Evolutionary conservation across 2,329 filamentous ascomycete species (phyloP).

Genomic region (Nigrospora osmanthi): DNA sequence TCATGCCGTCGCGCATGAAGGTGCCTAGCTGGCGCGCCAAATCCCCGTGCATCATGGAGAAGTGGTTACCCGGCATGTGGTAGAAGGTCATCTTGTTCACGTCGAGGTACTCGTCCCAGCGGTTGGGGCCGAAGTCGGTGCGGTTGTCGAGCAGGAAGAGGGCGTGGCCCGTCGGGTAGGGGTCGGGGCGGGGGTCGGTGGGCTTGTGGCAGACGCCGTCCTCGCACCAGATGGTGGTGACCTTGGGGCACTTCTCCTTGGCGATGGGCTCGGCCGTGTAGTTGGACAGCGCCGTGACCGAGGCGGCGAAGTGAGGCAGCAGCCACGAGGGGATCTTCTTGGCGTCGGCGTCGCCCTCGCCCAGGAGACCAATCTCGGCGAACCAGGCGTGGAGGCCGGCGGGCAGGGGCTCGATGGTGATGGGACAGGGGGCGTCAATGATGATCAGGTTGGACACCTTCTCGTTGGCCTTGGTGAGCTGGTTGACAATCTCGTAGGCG

Average conservation of each 20-base stretch:
- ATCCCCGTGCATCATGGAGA: slow-evolving; percentile 66
- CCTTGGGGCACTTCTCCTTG: slow-evolving; percentile 48
- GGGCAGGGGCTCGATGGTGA: slow-evolving; percentile 63
- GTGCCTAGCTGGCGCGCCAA: slow-evolving; percentile 20
- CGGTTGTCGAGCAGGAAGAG: slow-evolving; percentile 68
- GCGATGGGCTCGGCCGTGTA: slow-evolving; percentile 61
- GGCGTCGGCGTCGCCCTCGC: slow-evolving; percentile 43
- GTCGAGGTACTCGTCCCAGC: slow-evolving; percentile 61
- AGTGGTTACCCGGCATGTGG: slow-evolving; percentile 67
- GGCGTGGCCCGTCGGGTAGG: slow-evolving; percentile 51
- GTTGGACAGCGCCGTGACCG: slow-evolving; percentile 59
- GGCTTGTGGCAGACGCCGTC: slow-evolving; percentile 65
- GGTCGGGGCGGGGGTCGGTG: slow-evolving; percentile 56
- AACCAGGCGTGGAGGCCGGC: slow-evolving; percentile 62
- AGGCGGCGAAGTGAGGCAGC: slow-evolving; percentile 63
- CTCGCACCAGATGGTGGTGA: slow-evolving; percentile 62
- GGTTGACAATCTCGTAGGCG: slow-evolving; percentile 58
- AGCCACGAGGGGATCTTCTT: slow-evolving; percentile 64
- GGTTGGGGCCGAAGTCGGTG: slow-evolving; percentile 61
- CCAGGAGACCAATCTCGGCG: slow-evolving; percentile 62
- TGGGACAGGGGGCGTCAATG: slow-evolving; percentile 59
- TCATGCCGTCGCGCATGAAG: slow-evolving; percentile 22
- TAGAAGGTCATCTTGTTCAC: slow-evolving; percentile 52
- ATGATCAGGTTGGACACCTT: slow-evolving; percentile 52
- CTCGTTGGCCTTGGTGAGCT: slow-evolving; percentile 50